These are phyloP conservation scores for Sphaerulina musiva DNA, from an alignment of 2,329 filamentous ascomycete species.

Conservation along the genomic window DNA sequence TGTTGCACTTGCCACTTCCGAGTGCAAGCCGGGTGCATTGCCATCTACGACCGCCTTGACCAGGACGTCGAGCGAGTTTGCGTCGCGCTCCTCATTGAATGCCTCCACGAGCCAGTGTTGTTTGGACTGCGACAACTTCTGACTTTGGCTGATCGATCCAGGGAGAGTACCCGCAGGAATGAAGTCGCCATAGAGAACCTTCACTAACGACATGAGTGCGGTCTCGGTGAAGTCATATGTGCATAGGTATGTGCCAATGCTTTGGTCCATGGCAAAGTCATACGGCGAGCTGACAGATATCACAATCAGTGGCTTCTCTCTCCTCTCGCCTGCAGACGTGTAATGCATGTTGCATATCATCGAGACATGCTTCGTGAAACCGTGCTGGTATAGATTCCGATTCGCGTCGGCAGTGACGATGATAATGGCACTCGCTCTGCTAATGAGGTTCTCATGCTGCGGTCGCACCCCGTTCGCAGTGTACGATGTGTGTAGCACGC, in stretches of 20 bases:
- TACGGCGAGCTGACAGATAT: slow-evolving; percentile 93
- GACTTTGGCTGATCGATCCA: slow-evolving; percentile 75
- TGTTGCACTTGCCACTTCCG: slow-evolving; percentile 60
- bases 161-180: slow-evolving; percentile 51
- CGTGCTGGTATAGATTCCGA: slow-evolving; percentile 84
- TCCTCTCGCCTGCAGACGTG: slow-evolving; percentile 62
- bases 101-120: slow-evolving; percentile 92
- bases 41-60: slow-evolving; percentile 62
- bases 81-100: slow-evolving; percentile 74
- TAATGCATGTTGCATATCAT: slow-evolving; percentile 85
- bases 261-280: slow-evolving; percentile 88
- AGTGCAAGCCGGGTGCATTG: slow-evolving; percentile 59
- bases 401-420: slow-evolving; percentile 92
- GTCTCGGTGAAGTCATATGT: slow-evolving; percentile 96
- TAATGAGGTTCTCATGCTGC: slow-evolving; percentile 88
- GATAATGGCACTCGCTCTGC: slow-evolving; percentile 78
- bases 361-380: slow-evolving; percentile 91
- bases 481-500: slow-evolving; percentile 88
- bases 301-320: slow-evolving; percentile 78
- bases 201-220: slow-evolving; percentile 75
- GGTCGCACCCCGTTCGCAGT: slow-evolving; percentile 87
- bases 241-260: slow-evolving; percentile 86
- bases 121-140: slow-evolving; percentile 79
- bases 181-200: slow-evolving; percentile 73
- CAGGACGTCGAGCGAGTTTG: slow-evolving; percentile 65